These are phyloP conservation scores for Pyricularia pennisetigena DNA, from an alignment of 2,329 filamentous ascomycete genomes.

Conservation along the genomic window DNA sequence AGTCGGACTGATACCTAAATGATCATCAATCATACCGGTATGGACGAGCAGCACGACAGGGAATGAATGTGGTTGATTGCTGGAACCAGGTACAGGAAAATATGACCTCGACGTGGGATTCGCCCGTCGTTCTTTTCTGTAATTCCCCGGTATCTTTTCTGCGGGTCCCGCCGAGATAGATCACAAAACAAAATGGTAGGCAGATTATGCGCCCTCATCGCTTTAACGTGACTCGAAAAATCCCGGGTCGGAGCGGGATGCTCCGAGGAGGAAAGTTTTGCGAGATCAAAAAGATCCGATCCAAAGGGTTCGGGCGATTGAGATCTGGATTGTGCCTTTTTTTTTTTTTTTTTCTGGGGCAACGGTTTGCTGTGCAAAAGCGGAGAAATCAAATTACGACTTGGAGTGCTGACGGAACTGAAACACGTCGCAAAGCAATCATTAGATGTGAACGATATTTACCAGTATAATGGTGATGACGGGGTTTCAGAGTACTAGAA, in stretches of 20 bases:
- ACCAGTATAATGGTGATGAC: neutral
- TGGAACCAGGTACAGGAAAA: neutral
- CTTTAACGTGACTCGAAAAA: neutral
- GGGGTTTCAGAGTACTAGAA: no score
- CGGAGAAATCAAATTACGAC: neutral
- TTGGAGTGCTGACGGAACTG: neutral
- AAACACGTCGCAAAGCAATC: neutral
- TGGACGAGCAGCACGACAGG: neutral
- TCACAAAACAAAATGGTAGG: neutral
- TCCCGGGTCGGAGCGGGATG: neutral
- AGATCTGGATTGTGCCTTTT: neutral
- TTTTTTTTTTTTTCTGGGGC: neutral
- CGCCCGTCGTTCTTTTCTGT: neutral
- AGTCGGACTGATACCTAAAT: neutral
- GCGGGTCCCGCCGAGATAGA: neutral
- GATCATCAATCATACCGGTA: neutral
- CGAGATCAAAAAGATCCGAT: neutral
- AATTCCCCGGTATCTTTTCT: neutral
- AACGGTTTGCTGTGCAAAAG: neutral
- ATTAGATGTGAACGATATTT: neutral
- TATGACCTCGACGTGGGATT: neutral
- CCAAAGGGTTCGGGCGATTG: neutral
- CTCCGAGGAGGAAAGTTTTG: neutral
- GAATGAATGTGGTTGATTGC: neutral
- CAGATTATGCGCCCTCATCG: constrained; percentile 1